phyloP scores from a whole-genome alignment of 495 filamentous ascomycete genomes.

The Neurospora discreta region DNA sequence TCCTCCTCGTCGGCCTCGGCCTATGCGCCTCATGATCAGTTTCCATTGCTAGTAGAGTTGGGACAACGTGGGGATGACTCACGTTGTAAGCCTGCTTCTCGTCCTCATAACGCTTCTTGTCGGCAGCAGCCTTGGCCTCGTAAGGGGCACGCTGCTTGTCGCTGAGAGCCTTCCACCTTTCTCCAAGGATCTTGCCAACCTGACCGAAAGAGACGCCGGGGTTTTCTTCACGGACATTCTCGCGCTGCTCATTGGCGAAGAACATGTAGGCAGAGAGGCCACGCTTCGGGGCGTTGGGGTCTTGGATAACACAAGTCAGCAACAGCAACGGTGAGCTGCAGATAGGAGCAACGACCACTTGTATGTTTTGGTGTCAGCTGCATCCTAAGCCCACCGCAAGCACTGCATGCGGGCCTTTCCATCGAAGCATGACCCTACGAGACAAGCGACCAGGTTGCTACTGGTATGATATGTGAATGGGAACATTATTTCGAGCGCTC shows the following conservation, averaged over 20 bases:
- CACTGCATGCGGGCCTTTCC: constrained; percentile 50
- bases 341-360: not conserved
- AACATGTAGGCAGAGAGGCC: constrained; percentile 99
- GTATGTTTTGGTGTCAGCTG: not conserved
- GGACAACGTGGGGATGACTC: constrained; percentile 24
- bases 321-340: not conserved
- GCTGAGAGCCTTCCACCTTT: constrained; percentile 92
- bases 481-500: constrained; percentile 3
- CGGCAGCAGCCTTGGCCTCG: constrained; percentile 84
- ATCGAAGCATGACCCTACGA: constrained; percentile 54
- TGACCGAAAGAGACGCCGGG: constrained; percentile 96
- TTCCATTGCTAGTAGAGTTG: constrained; percentile 7
- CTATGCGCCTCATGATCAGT: constrained; percentile 26
- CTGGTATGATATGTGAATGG: constrained; percentile 1
- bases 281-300: constrained; percentile 98
- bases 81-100: constrained; percentile 92
- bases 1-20: constrained; percentile 38
- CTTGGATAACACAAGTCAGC: constrained; percentile 31
- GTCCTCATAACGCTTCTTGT: constrained; percentile 98
- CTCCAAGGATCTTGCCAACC: constrained; percentile 93
- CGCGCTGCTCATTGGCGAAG: constrained; percentile 98
- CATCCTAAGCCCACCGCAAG: constrained; percentile 16
- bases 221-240: constrained; percentile 97
- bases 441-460: constrained; percentile 48
- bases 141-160: constrained; percentile 85